Evolutionary conservation across 2,329 filamentous ascomycete species (phyloP).

Genomic region (Septoria petroselini): DNA sequence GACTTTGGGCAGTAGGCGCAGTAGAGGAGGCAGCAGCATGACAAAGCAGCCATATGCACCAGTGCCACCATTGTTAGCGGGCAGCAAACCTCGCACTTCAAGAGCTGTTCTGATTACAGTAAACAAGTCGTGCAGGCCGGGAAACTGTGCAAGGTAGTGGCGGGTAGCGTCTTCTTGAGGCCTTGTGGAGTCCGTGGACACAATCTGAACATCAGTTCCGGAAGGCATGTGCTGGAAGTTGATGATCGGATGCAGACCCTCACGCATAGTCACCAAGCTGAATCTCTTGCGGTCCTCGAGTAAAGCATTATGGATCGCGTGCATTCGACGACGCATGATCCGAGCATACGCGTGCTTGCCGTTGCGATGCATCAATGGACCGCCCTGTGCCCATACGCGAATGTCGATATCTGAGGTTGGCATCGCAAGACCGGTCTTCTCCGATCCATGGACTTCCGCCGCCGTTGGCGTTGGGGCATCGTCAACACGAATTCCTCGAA

Average conservation of each 20-base stretch:
- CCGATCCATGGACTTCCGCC: constrained; percentile 52
- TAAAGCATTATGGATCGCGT: constrained; percentile 15
- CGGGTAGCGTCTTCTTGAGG: constrained; percentile 45
- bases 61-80: constrained; percentile 50
- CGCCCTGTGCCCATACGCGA: constrained; percentile 39
- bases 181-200: constrained; percentile 44
- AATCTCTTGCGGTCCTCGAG: not conserved
- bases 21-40: constrained; percentile 55
- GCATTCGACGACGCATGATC: constrained; percentile 13
- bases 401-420: constrained; percentile 56
- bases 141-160: constrained; percentile 50
- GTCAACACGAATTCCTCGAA: constrained; percentile 27
- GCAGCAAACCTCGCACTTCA: constrained; percentile 49
- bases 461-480: constrained; percentile 24
- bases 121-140: constrained; percentile 51
- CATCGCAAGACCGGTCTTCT: constrained; percentile 51
- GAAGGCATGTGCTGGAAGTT: constrained; percentile 46
- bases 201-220: constrained; percentile 53
- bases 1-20: constrained; percentile 32
- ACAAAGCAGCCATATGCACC: constrained; percentile 56
- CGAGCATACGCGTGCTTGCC: not conserved
- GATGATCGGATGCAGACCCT: constrained; percentile 43
- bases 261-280: constrained; percentile 17
- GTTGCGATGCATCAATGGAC: not conserved
- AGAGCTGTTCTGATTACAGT: constrained; percentile 51